Base-by-base conservation (phyloP, 179 eudicot genomes). In the Sideroxylon spinosum region DNA sequence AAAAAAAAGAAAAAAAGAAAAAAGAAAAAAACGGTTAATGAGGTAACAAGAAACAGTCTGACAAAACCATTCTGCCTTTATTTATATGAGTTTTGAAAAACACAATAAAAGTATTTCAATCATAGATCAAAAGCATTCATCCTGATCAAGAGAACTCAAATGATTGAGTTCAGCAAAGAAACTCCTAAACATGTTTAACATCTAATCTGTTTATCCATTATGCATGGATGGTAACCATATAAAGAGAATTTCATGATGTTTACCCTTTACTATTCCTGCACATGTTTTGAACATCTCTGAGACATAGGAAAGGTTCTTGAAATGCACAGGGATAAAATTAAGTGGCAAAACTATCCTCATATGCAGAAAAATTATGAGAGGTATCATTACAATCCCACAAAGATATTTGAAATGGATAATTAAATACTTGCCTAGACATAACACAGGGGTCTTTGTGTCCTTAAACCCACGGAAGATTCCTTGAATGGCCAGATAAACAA, bases 381-480 rank as follows among this genome's bases (percentile, higher is more conserved):
- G 13, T 17, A 17, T 68, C 53, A 16, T 37, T 11, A 68, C 44
- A 29, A 52, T 9, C 46, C 57, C 9, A 7, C 13, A 7, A 23
- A 12, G 11, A 13, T 50, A 60, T 37, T 37, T 37, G 44, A 1
- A 37, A 37, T 37, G 44, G 4, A 37, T 37, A 37, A 37, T 3
- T 37, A 76, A 71, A 76, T 44, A 82, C 90, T 75, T 91, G 80
- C 95, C 95, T 82, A 91, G 86, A 81, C 95, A 91, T 68, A 85
- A 79, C 11, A 90, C 91, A 46, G 97, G 96, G 72, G 97, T 93
- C 81, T 82, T 89, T 26, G 97, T 93, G 73, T 93, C 97, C 84
- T 91, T 91, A 25, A 93, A 90, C 56, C 97, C 97, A 70, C 97
- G 92, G 46, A 91, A 87, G 76, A 93, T 78, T 56, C 97, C 97